Conservation (phyloP, 352 stramenopile genomes). For the Lagenidium giganteum region DNA sequence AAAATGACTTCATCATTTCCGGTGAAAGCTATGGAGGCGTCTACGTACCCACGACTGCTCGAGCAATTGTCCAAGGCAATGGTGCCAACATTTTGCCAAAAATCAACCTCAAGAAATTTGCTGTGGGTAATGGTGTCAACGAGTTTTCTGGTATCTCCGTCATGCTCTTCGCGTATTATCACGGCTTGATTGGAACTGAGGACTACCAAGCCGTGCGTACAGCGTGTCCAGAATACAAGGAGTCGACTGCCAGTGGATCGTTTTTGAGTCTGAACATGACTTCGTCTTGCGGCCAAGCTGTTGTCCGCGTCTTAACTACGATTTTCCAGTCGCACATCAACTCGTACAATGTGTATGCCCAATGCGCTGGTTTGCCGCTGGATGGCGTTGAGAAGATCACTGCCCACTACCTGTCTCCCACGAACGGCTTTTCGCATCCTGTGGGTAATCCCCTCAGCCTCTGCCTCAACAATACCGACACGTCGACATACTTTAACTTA, state of each 20-base stretch:
- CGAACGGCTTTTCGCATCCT: constrained; percentile 8
- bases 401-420: constrained; percentile 12
- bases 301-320: not conserved
- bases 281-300: constrained; percentile 7
- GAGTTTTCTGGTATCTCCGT: constrained; percentile 21
- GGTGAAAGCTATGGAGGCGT: constrained; percentile 69
- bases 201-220: constrained; percentile 28
- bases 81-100: constrained; percentile 7
- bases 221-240: constrained; percentile 20
- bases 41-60: constrained; percentile 50
- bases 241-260: constrained; percentile 4
- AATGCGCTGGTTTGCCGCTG: constrained; percentile 9
- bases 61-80: constrained; percentile 44
- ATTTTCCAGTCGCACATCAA: constrained; percentile 15
- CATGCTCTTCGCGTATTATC: constrained; percentile 48
- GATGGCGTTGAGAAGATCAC: constrained; percentile 12
- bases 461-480: constrained; percentile 17
- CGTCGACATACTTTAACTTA: constrained; percentile 48
- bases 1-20: constrained; percentile 70
- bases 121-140: constrained; percentile 63
- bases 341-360: constrained; percentile 21
- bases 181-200: constrained; percentile 36
- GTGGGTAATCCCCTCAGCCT: constrained; percentile 24
- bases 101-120: constrained; percentile 87
- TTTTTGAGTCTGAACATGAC: not conserved